Base-by-base conservation (phyloP, 306 rosid species). In the Prunus mira region DNA sequence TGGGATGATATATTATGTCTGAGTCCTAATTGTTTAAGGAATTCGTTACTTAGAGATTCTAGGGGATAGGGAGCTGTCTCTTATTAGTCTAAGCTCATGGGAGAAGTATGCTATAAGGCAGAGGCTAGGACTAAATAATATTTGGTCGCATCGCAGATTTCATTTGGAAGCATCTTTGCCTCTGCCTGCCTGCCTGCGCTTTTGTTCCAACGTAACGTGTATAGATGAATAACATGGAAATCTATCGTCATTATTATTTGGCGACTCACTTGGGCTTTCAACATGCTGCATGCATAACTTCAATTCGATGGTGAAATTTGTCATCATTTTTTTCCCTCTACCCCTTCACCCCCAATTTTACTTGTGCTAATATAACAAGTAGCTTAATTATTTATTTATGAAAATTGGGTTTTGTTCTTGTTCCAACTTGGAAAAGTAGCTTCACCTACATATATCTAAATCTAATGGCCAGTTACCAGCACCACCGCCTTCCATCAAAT, bases 1-100 rank as follows among this genome's bases (percentile, higher is more conserved):
- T 78, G 97, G 97, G 65, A 92, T 92, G 96, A 92, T 92, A 84
- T 90, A 92, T 79, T 88, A 92, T 78, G 97, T 92, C 25, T 92
- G 88, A 84, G 63, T 65, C 77, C 32, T 91, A 84, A 79, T 73
- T 74, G 75, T 73, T 17, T 28, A 51, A 41, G 70, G 19, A 72
- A 67, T 70, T 61, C 74, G 41, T 77, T 71, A 76, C 51, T 38
- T 56, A 64, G 24, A 50, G 64, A 30, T 32, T 24, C 12, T 9
- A 38, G 9, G 43, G 10, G 43, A 38, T 38, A 4, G 22, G 46
- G 78, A 65, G 58, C 38, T 19, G 19, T 54, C 52, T 55, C 69
- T 19, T 46, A 60, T 13, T 47, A 12, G n/a, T 30, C 51, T 47
- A 73, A 47, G 56, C 51, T 13, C 51, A 34, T 61, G 55, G 64